Evolutionary conservation across 2,329 filamentous ascomycete genomes (phyloP).

Genomic region (Stagonosporopsis rhizophila): DNA sequence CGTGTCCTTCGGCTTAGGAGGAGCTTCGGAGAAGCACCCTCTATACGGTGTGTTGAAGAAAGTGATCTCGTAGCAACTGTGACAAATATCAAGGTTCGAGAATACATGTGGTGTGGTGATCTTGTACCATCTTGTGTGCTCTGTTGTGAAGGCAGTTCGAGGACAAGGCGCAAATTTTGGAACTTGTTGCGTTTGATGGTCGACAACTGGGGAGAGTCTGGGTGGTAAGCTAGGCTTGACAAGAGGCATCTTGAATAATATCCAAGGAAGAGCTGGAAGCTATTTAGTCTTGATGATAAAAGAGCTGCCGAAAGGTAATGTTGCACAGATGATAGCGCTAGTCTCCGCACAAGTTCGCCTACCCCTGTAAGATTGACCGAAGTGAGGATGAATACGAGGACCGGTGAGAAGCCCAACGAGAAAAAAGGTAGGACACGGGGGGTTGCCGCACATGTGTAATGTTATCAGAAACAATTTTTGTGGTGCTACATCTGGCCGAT

Average conservation of each 20-base stretch:
- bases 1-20: conserved; percentile 20
- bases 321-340: not conserved
- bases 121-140: conserved; percentile 23
- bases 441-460: conserved; percentile 3
- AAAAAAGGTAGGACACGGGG: not conserved
- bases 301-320: not conserved
- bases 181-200: not conserved
- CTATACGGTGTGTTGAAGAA: conserved; percentile 24
- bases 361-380: not conserved
- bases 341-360: conserved; percentile 7
- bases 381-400: conserved; percentile 15
- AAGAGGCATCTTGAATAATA: conserved; percentile 3
- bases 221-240: conserved; percentile 7
- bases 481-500: not conserved
- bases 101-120: conserved; percentile 18
- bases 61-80: conserved; percentile 28
- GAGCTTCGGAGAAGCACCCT: conserved; percentile 14
- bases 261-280: no score
- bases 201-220: not conserved
- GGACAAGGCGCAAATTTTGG: conserved; percentile 13
- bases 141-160: conserved; percentile 13
- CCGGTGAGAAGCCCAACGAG: conserved; percentile 18
- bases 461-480: not conserved
- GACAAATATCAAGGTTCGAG: conserved; percentile 28
- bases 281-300: not conserved